Evolutionary conservation across 225 moss, liverwort and hornwort genomes (phyloP), one percentile per base, ranked within the genome.

Genomic region (Antitrichia curtipendula): DNA sequence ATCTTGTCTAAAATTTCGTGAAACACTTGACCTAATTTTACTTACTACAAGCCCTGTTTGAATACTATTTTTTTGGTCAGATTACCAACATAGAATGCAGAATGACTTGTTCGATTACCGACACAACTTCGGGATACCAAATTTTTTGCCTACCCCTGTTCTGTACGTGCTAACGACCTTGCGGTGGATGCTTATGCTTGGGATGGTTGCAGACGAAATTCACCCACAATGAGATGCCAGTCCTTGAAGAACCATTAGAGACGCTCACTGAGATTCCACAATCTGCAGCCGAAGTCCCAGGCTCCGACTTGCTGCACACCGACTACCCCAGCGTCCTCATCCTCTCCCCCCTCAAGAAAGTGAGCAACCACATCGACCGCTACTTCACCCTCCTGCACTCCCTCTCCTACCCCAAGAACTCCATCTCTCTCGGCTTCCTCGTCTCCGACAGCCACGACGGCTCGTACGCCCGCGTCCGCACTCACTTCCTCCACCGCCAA

Each of bases 261-360:
- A 56, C 57, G 27, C 88, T 92, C 36, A 86, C 86, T 20, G 88
- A 92, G 79, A 87, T 92, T 70, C 57, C 92, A 38, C 90, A 90
- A 81, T 90, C 84, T 28, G 80, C 88, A 69, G 61, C 59, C 20
- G 88, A 90, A 47, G 71, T 82, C 24, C 57, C 72, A 61, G 88
- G 80, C 50, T 38, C 62, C 36, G 85, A 91, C 9, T 24, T 83
- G 15, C 49, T 90, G 45, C 62, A 32, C 47, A 77, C 24, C 10
- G 12, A 49, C 13, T 61, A 75, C 40, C 90, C 92, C 3, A 75
- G 56, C 43, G 58, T 92, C 6, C 81, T 92, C 70, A 86, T 92
- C n/a, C 86, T 92, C 40, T 66, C 92, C 14, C 92, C 92, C 60
- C 80, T 90, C 11, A 92, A 92, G 84, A 88, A 84, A 82, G 92